phyloP scores from a whole-genome alignment of 306 rosid species.

The Casuarina cunninghamiana region DNA sequence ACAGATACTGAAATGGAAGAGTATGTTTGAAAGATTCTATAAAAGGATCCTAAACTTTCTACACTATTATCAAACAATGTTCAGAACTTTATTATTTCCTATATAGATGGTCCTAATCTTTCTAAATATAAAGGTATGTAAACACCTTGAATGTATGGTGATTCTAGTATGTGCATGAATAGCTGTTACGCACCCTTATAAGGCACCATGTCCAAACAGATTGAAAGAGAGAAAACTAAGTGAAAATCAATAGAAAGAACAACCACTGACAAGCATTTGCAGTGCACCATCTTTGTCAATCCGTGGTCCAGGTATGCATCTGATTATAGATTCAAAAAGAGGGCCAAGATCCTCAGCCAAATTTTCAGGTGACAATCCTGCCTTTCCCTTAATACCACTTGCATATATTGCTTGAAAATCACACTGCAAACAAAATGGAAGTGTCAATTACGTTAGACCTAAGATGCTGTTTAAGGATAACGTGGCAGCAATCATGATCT shows the following conservation, averaged over 20 bases:
- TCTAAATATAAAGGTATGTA: neutral
- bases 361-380: conserved; percentile 85
- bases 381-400: conserved; percentile 94
- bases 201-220: conserved; percentile 5
- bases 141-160: neutral
- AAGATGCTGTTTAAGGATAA: neutral
- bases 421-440: conserved; percentile 51
- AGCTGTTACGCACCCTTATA: neutral
- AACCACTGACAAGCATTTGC: conserved; percentile 90
- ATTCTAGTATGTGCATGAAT: neutral
- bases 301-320: conserved; percentile 98
- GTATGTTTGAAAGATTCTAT: neutral
- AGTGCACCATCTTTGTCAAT: conserved; percentile 92
- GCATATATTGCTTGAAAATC: conserved; percentile 98
- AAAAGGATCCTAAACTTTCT: neutral
- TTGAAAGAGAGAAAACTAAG: conserved; percentile 1
- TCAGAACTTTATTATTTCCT: neutral
- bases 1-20: neutral
- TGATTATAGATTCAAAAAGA: conserved; percentile 84
- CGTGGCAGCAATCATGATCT: conserved; percentile 22
- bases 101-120: no score
- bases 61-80: neutral
- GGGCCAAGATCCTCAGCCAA: conserved; percentile 98
- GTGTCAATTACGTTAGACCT: conserved; percentile 14
- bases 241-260: conserved; percentile 20